Evolutionary conservation across 345 rosid genomes (phyloP).

Genomic region (Aurinia saxatilis): DNA sequence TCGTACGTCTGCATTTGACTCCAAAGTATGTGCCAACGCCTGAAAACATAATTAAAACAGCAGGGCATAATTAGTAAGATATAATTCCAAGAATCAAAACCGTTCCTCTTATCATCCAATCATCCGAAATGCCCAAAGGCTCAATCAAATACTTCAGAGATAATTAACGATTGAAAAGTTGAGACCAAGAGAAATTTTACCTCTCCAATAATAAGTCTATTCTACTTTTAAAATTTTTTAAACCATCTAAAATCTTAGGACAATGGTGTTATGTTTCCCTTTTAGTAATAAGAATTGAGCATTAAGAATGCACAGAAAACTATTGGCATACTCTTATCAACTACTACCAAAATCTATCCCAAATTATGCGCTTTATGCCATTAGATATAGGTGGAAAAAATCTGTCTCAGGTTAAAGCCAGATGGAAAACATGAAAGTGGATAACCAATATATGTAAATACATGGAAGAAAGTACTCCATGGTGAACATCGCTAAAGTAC

Average conservation of each 20-base stretch:
- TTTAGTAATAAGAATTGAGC: conserved; percentile 36
- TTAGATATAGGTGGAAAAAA: too few species aligned
- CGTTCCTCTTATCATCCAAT: conserved; percentile 73
- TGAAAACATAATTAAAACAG: conserved; percentile 3
- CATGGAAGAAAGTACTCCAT: conserved; percentile 55
- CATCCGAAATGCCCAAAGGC: background rate
- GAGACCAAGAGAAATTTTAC: conserved; percentile 19
- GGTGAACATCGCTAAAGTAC: conserved; percentile 28
- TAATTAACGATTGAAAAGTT: background rate
- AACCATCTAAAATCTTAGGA: conserved; percentile 78
- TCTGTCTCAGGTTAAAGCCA: too few species aligned
- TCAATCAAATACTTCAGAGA: background rate
- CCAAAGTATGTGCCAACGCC: conserved; percentile 87
- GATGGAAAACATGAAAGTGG: conserved; percentile 90
- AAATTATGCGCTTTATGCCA: too few species aligned
- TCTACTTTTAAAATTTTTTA: conserved; percentile 69
- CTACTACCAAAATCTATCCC: too few species aligned
- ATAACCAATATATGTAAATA: conserved; percentile 93
- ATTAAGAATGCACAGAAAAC: background rate
- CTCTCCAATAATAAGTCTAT: conserved; percentile 94
- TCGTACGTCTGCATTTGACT: conserved; percentile 74
- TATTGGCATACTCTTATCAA: too few species aligned
- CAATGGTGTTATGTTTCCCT: conserved; percentile 54
- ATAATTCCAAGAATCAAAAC: conserved; percentile 92
- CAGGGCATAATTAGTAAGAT: too few species aligned